Base-by-base conservation (phyloP, 371 early-diverging fungal species). In the Parasitella parasitica region DNA sequence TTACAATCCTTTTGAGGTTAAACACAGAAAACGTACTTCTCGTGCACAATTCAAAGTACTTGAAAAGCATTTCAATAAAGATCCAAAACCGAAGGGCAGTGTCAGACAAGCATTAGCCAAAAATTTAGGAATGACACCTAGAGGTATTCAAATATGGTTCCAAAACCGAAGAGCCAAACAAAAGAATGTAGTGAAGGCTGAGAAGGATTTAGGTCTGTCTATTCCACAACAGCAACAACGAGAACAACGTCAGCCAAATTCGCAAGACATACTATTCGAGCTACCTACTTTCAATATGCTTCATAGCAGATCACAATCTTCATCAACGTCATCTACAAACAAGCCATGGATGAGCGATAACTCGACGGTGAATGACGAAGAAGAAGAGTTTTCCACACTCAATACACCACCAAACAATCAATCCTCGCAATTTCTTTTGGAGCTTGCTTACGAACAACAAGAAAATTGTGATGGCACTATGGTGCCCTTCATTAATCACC, bases 61-160 rank as follows among this genome's bases (percentile, higher is more conserved):
- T 18, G 86, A 84, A 67, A 75, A 78, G 55, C 80, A 84, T 9
- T 89, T 88, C 67, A 66, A 69, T 28, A 70, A 68, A 51, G 85
- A 84, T 39, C 70, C 81, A 30, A 81, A 87, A 20, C 95, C 95
- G 11, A 87, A 87, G 70, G 81, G 88, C 20, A 77, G 83, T n/a
- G 64, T 87, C 39, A 82, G 96, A 37, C 85, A 84, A 61, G 69
- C 72, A 28, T 82, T 95, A 24, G 87, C 89, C 2, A 74, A 75
- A 27, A 77, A 87, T 64, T 73, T 94, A 16, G 80, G 80, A 38
- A 94, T 94, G 93, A 87, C 91, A 22, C 86, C 87, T 16, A 82
- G 94, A 39, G 82, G 85, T 5, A 89, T 95, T 4, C 93, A 96
- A 70, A 89, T 95, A 48, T 95, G 96, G 96, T 96, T 96, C 77